These are phyloP conservation scores for Syzygium jambos DNA, from an alignment of 345 rosid species.

Conservation along the genomic window DNA sequence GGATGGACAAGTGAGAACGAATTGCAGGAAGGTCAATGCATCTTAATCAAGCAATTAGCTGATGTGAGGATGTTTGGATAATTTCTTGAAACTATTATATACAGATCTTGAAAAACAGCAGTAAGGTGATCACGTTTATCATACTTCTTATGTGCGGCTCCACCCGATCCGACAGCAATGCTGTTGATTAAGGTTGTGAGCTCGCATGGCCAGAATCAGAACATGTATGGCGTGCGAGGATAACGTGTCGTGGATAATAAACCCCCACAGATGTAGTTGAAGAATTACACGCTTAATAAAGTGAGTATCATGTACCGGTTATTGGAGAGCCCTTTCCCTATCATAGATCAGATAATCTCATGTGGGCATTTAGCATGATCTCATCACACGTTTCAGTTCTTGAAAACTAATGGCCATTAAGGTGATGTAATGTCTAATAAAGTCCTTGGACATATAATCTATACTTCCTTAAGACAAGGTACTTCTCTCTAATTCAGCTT, in stretches of 20 bases:
- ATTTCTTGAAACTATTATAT: background rate
- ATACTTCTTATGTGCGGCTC: too few relatives aligned
- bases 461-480: background rate
- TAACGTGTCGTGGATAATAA: background rate
- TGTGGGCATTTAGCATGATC: background rate
- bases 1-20: constrained; percentile 25
- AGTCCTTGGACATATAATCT: background rate
- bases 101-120: background rate
- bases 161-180: background rate
- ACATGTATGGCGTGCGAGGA: background rate
- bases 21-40: constrained; percentile 21
- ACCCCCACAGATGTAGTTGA: accelerated
- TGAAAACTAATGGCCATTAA: background rate
- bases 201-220: background rate
- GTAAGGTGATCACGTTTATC: background rate
- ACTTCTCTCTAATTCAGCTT: background rate
- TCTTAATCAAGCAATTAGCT: background rate
- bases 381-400: background rate
- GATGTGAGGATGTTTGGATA: background rate
- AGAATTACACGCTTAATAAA: background rate
- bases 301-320: background rate
- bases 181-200: background rate
- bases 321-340: background rate
- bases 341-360: background rate
- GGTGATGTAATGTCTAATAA: background rate